Evolutionary conservation across 2,329 filamentous ascomycete genomes (phyloP), one percentile per base, ranked within the genome.

Genomic region (Grosmannia penicillata): DNA sequence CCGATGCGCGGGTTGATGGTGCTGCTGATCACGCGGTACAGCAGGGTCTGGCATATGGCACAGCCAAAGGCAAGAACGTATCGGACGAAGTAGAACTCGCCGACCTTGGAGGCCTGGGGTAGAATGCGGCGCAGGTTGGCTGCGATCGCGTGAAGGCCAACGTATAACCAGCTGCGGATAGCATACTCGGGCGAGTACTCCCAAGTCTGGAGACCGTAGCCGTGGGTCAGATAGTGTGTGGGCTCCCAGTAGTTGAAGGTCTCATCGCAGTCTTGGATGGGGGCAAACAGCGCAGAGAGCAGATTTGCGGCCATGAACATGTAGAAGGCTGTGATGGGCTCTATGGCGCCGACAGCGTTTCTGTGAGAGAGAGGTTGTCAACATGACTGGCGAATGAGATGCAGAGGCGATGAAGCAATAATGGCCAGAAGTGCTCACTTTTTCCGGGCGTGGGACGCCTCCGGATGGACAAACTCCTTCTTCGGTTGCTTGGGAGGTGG

Each of bases 171-270:
- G 61, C 86, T 95, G 45, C 91, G 78, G 49, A 98, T 95, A 36
- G 86, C 83, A 59, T 82, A 96, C 41, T 89, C 79, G 6, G 91
- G 91, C 1, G 89, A 93, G 60, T 96, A 98, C 59, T 98, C 91
- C 91, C 91, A 98, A 1, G 91, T 98, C 62, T 98, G 87, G 36
- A 95, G 68, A 28, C 89, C 91, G 53, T 93, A 89, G 50, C 84
- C 83, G 63, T 95, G 86, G 42, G 77, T 81, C 22, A 98, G 71
- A 58, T 95, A 98, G 59, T 98, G 91, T 0, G 87, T 77, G 0
- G 91, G 89, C 52, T 98, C 91, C 86, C 89, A 98, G 65, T 94
- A 98, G 57, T 98, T 98, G 70, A 93, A 98, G 10, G 89, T 89
- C 63, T 98, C 91, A 51, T 98, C 91, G 56, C 91, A 98, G 59